These are phyloP conservation scores for Teratosphaeria destructans DNA, from an alignment of 2,329 filamentous ascomycete species.

Conservation along the genomic window DNA sequence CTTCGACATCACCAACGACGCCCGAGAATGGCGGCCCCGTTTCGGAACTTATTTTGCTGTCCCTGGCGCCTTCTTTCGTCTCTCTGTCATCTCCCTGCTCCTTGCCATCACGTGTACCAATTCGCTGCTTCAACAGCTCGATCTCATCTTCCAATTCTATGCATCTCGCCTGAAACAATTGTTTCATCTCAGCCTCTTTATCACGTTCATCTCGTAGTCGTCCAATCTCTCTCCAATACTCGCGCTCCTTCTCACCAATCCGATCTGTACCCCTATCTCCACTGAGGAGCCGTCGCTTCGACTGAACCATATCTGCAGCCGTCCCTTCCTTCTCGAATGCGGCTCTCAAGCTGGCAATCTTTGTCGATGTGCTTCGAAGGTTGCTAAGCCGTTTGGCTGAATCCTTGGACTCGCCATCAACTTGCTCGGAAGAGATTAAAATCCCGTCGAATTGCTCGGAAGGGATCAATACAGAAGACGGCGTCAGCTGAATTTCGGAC, in stretches of 20 bases:
- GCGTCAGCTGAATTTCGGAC: neutral
- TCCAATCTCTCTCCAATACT: slow-evolving; percentile 10
- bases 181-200: slow-evolving; percentile 13
- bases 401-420: slow-evolving; percentile 6
- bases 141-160: slow-evolving; percentile 7
- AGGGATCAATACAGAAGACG: neutral
- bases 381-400: neutral
- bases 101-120: neutral
- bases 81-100: neutral
- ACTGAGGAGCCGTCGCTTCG: slow-evolving; percentile 1
- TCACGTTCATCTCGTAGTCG: slow-evolving; percentile 12
- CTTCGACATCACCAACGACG: neutral
- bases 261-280: neutral
- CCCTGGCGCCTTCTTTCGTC: neutral
- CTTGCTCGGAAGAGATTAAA: neutral
- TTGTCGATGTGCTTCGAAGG: slow-evolving; percentile 14
- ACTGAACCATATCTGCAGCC: neutral
- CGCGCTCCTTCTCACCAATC: neutral
- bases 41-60: neutral
- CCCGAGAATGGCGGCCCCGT: neutral
- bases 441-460: slow-evolving; percentile 4
- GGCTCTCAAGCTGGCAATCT: slow-evolving; percentile 20
- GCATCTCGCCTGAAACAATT: neutral
- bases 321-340: slow-evolving; percentile 17
- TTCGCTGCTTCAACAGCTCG: slow-evolving; percentile 6